A percentile compares a stretch with the other conserved stretches of the same genome.
These are phyloP conservation scores for Fusarium sp. DNA, from an alignment of 2,329 filamentous ascomycete species.

Conservation along the genomic window DNA sequence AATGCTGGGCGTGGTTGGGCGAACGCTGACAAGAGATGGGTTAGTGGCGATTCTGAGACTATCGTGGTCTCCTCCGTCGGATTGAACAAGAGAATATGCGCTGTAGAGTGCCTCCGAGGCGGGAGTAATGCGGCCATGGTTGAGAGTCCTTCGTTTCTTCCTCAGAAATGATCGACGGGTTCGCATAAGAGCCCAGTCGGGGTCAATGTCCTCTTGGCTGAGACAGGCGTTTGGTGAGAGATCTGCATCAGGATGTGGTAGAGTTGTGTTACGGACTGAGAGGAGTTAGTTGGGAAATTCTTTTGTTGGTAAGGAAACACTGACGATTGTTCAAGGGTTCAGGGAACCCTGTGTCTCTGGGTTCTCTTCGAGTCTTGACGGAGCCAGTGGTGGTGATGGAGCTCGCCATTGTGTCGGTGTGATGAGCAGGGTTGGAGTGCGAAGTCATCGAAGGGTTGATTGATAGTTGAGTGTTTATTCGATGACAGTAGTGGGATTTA, in stretches of 20 bases:
- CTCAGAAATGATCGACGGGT: slow-evolving; percentile 61
- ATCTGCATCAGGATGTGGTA: slow-evolving; percentile 72
- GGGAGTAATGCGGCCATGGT: slow-evolving; percentile 58
- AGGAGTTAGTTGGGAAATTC: slow-evolving; percentile 11
- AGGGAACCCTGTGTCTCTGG: slow-evolving; percentile 64
- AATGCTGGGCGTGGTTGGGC: slow-evolving; percentile 50
- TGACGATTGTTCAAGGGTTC: slow-evolving; percentile 62
- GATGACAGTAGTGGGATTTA: neutral
- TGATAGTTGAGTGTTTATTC: neutral
- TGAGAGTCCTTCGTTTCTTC: slow-evolving; percentile 59
- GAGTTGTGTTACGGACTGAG: slow-evolving; percentile 67
- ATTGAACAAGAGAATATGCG: slow-evolving; percentile 50
- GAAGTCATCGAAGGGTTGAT: slow-evolving; percentile 15
- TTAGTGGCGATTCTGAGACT: slow-evolving; percentile 39
- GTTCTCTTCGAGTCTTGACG: slow-evolving; percentile 42
- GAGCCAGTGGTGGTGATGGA: slow-evolving; percentile 44
- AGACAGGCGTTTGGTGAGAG: slow-evolving; percentile 68
- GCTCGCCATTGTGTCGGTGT: slow-evolving; percentile 47
- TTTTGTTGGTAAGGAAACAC: slow-evolving; percentile 33
- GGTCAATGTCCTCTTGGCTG: slow-evolving; percentile 64
- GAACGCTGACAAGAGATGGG: slow-evolving; percentile 47
- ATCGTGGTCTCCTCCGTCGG: slow-evolving; percentile 40
- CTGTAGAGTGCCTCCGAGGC: slow-evolving; percentile 51
- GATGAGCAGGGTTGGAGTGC: slow-evolving; percentile 28
- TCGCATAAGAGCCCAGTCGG: slow-evolving; percentile 56